These are phyloP conservation scores for Trifolium repens DNA, from an alignment of 306 rosid species.

Conservation along the genomic window DNA sequence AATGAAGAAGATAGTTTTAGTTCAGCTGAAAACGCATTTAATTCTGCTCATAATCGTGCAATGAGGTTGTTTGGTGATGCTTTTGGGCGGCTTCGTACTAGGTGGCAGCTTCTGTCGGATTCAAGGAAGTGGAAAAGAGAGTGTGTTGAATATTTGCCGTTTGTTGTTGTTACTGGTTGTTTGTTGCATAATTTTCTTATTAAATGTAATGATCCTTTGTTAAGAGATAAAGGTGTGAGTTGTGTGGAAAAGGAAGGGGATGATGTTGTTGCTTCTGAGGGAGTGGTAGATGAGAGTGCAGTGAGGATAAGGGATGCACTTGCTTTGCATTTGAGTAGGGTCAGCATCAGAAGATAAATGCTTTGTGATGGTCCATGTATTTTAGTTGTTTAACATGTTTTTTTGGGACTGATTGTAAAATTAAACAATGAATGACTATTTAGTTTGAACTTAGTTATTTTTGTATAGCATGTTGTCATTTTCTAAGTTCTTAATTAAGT, in stretches of 20 bases:
- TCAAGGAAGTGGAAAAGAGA: constrained; percentile 72
- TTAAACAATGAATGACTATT: not conserved
- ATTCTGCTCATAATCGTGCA: constrained; percentile 57
- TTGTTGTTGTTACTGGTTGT: constrained; percentile 69
- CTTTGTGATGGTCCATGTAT: not conserved
- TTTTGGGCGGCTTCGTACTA: constrained; percentile 52
- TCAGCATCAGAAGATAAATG: constrained; percentile 60
- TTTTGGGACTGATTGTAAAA: not conserved
- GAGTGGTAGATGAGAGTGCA: constrained; percentile 62
- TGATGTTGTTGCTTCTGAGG: constrained; percentile 51
- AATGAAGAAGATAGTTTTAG: constrained; percentile 64
- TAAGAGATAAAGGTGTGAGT: constrained; percentile 42
- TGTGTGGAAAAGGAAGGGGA: constrained; percentile 44
- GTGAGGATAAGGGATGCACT: constrained; percentile 66
- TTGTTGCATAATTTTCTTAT: constrained; percentile 84
- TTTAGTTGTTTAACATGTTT: not conserved
- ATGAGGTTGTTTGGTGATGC: constrained; percentile 63
- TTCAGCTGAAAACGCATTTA: constrained; percentile 57
- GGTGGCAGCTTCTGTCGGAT: constrained; percentile 66
- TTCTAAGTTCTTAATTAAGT: not conserved
- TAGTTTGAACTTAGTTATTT: not conserved
- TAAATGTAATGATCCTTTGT: constrained; percentile 56
- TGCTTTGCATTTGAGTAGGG: constrained; percentile 71
- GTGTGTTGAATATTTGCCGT: constrained; percentile 67
- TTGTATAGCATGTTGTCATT: not conserved